phyloP scores from a whole-genome alignment of 768 basidiomycete genomes.

The Trametes cinnabarina region DNA sequence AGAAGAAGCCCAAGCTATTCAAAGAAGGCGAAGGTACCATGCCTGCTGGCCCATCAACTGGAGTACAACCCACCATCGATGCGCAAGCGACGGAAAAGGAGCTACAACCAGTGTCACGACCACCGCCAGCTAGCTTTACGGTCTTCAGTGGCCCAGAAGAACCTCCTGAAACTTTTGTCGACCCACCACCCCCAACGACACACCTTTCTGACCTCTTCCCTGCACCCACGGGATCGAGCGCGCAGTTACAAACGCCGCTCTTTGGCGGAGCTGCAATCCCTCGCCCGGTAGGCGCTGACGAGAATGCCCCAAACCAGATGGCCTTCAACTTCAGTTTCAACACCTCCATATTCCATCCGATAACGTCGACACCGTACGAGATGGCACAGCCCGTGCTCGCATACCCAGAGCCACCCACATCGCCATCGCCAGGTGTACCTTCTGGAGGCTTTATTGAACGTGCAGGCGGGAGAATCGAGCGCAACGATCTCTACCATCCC shows the following conservation, averaged over 20 bases:
- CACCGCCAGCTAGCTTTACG: slow-evolving; percentile 42
- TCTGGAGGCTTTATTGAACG: slow-evolving; percentile 26
- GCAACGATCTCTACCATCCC: slow-evolving; percentile 27
- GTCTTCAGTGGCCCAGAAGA: slow-evolving; percentile 47
- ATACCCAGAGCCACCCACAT: slow-evolving; percentile 52
- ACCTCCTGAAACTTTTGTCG: slow-evolving; percentile 21
- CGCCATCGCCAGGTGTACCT: slow-evolving; percentile 47
- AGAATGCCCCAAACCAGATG: slow-evolving; percentile 11
- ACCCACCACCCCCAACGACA: slow-evolving; percentile 47
- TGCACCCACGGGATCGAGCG: slow-evolving; percentile 31
- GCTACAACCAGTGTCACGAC: slow-evolving; percentile 11
- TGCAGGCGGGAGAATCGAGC: slow-evolving; percentile 25
- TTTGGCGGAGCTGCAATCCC: slow-evolving; percentile 1
- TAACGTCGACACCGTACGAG: slow-evolving; percentile 28
- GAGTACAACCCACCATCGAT: background rate
- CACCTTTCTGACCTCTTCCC: slow-evolving; percentile 53
- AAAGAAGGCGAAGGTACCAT: slow-evolving; percentile 7
- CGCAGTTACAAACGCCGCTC: background rate
- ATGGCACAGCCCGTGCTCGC: slow-evolving; percentile 17
- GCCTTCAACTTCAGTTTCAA: slow-evolving; percentile 28
- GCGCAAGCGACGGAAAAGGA: slow-evolving; percentile 6
- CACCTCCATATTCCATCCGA: slow-evolving; percentile 22
- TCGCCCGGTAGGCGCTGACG: slow-evolving; percentile 8
- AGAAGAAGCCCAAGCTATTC: slow-evolving; percentile 50
- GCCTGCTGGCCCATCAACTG: background rate